These are phyloP conservation scores for Pinus tabuliformis DNA, from an alignment of 75 land plant genomes.

Conservation along the genomic window DNA sequence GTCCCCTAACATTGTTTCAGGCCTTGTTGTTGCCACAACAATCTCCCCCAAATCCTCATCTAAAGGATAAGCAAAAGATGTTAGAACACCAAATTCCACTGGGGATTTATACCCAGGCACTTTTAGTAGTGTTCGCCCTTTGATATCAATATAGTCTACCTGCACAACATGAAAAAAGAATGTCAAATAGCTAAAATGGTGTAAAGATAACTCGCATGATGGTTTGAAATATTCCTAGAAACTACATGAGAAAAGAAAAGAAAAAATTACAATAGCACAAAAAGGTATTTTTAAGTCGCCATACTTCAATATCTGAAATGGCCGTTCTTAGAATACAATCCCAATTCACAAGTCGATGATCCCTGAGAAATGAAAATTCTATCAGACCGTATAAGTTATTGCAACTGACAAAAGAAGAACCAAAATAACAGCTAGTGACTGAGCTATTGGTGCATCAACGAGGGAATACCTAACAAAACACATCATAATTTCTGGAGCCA, in stretches of 20 bases:
- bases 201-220: neutral
- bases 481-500: no score
- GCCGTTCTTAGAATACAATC: slow-evolving; percentile 89
- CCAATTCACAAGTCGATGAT: slow-evolving; percentile 93
- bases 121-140: slow-evolving; percentile 59
- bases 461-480: neutral
- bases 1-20: slow-evolving; percentile 98
- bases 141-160: slow-evolving; percentile 86
- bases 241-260: neutral
- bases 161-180: slow-evolving; percentile 13
- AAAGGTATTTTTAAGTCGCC: neutral
- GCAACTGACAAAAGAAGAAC: neutral
- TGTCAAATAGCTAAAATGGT: neutral
- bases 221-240: neutral
- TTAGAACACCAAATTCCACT: slow-evolving; percentile 94
- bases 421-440: neutral
- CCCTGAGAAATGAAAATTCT: slow-evolving; percentile 39
- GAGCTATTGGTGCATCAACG: neutral
- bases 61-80: slow-evolving; percentile 94
- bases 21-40: slow-evolving; percentile 95
- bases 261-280: neutral
- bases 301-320: slow-evolving; percentile 97
- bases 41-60: slow-evolving; percentile 78
- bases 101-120: slow-evolving; percentile 85
- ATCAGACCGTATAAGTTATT: neutral